Evolutionary conservation across 1,284 basidiomycete genomes (phyloP), one percentile per base, ranked within the genome.

Genomic region (Ganoderma boninense): DNA sequence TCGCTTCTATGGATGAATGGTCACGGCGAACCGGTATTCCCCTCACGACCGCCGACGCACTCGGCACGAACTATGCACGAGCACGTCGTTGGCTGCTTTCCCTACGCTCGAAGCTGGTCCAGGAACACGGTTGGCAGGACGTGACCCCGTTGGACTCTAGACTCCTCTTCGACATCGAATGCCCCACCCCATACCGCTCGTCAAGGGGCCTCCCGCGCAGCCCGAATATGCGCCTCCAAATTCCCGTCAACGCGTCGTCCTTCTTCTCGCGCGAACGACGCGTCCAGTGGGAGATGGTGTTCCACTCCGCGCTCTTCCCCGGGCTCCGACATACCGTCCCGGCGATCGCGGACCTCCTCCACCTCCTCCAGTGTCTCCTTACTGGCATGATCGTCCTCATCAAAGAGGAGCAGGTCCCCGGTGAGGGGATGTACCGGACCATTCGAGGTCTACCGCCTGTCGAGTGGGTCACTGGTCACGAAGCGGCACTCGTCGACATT

Each of bases 201-300:
- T 86, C 90, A 20, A 85, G 87, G 67, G 92, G 91, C 71, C 84
- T 94, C 62, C 92, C 93, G 8, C 90, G 92, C 60, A 91, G 91
- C 65, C 92, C 93, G 66, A 86, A 89, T 76, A 84, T 93, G 73
- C 90, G 86, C 63, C 84, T 94, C 11, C 89, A 92, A 77, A 87
- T 94, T 62, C 93, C 93, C 8, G 84, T 89, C 68, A 88, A 94
- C 74, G 93, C 92, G 62, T 91, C 90, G 42, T 93, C 93, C 23
- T 95, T 95, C 81, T 95, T 95, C 82, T 92, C 91, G 65, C 92
- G 92, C 16, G 92, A 94, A 79, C 85, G 93, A 75, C 87, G 92
- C 72, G 87, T 94, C 59, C 93, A 94, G 78, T 95, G 93, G 93
- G 89, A 95, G 80, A 94, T 95, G 93, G 92, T 94, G 73, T 95